Evolutionary conservation across 306 rosid genomes (phyloP), one percentile per base, ranked within the genome.

Genomic region (Potentilla sterilis): DNA sequence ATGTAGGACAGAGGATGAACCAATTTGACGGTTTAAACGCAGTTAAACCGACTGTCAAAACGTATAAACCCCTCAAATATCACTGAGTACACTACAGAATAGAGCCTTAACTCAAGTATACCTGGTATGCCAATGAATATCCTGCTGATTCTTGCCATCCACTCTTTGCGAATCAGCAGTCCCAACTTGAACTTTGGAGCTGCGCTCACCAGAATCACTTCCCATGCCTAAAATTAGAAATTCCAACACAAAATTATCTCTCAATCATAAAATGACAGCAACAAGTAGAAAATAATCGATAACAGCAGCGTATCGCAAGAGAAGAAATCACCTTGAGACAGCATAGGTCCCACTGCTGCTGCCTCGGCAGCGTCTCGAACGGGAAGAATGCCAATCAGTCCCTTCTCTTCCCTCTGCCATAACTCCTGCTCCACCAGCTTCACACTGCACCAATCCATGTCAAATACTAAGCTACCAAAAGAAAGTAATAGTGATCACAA

Each of bases 331-430:
- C 99, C 96, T 83, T 89, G 94, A 81, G 97, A 86, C 81, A 87
- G 22, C 74, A 87, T 68, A 1, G 95, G 81, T 43, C 76, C 88
- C 49, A 80, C 86, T 3, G 88, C 49, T 55, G 88, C 78, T 37
- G 86, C 71, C 73, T 92, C 97, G 34, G 96, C 96, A 76, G 91
- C 86, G 84, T 92, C 98, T 63, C 93, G 93, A 46, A 92, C 97
- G 0, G 98, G 97, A 77, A 95, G 89, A 81, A 95, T 95, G 61
- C 98, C 98, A 76, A 95, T 95, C 81, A 95, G 73, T 32, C 98
- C 98, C 83, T 92, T 95, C 92, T 95, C 98, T 79, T 95, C 98
- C 22, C 97, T 83, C 85, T 95, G 98, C 98, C 98, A 95, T 16
- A 95, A 87, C 83, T 95, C 98, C 85, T 95, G 97, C 83, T 95